These are phyloP conservation scores for Sclerotinia sclerotiorum DNA, from an alignment of 2,329 filamentous ascomycete species.

Conservation along the genomic window DNA sequence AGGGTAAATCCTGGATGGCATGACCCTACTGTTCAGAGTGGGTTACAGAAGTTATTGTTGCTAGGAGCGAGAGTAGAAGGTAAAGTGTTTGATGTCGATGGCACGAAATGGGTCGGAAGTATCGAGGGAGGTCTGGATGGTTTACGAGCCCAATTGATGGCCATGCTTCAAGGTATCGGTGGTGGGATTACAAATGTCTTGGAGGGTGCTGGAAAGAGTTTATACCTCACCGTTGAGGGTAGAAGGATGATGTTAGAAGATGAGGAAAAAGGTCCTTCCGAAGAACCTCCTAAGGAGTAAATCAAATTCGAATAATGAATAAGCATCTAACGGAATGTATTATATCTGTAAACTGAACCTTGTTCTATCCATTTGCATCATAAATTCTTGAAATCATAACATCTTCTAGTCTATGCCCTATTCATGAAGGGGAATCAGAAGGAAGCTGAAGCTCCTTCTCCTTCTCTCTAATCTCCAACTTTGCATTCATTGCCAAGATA, in stretches of 20 bases:
- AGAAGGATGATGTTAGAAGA: conserved; percentile 80
- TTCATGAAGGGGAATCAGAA: conserved; percentile 8
- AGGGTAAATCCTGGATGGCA: conserved; percentile 78
- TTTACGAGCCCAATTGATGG: conserved; percentile 77
- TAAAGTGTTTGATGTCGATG: conserved; percentile 45
- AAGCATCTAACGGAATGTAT: conserved; percentile 30
- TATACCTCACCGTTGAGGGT: conserved; percentile 88
- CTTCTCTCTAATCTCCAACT: conserved; percentile 49
- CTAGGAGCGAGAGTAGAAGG: conserved; percentile 86
- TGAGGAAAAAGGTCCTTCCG: conserved; percentile 46
- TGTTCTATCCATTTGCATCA: conserved; percentile 18
- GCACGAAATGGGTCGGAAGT: conserved; percentile 65
- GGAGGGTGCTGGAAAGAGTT: conserved; percentile 73
- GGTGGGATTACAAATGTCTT: conserved; percentile 74
- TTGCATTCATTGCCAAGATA: conserved; percentile 89
- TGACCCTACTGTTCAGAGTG: conserved; percentile 75
- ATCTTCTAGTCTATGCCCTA: conserved; percentile 5
- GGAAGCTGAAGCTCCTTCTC: background rate
- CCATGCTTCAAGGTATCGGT: conserved; percentile 76
- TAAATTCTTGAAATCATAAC: conserved; percentile 27
- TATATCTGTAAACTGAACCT: conserved; percentile 33
- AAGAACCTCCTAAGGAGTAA: conserved; percentile 24
- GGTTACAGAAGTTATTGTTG: conserved; percentile 81
- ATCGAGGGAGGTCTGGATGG: conserved; percentile 81
- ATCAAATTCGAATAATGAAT: conserved; percentile 28